Percentiles rank a stretch among this genome's conserved stretches.
phyloP scores from a whole-genome alignment of 129 eudicot genomes.

The Apium graveolens region DNA sequence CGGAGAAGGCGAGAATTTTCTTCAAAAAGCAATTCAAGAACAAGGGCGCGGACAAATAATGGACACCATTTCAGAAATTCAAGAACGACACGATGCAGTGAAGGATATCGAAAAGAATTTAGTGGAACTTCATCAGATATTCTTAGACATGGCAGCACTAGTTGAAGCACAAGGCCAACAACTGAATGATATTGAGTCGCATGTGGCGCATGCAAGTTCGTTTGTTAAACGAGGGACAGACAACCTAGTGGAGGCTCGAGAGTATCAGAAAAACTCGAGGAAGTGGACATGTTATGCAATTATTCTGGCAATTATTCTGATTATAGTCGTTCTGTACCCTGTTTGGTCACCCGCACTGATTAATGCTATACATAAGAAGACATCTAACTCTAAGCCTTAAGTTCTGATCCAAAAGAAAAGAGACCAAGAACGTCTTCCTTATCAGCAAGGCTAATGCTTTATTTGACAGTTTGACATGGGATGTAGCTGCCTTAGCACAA shows the following conservation, averaged over 20 bases:
- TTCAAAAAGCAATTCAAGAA: constrained; percentile 1
- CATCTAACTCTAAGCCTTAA: too few relatives aligned
- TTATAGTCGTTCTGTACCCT: neutral
- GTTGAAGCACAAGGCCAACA: constrained; percentile 1
- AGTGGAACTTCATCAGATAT: neutral
- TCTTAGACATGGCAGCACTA: constrained; percentile 2
- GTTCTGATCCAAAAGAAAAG: neutral
- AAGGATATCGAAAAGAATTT: constrained; percentile 1
- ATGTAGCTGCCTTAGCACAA: neutral
- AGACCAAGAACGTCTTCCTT: neutral
- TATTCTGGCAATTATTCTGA: neutral
- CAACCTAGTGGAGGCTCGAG: constrained; percentile 1
- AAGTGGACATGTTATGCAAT: neutral
- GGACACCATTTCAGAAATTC: constrained; percentile 4
- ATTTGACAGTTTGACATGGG: neutral
- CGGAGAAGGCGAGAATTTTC: neutral
- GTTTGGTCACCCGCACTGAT: neutral
- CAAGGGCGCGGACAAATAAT: neutral
- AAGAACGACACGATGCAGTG: constrained; percentile 2
- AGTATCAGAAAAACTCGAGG: neutral
- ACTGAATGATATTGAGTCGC: neutral
- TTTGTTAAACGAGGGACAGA: constrained; percentile 4
- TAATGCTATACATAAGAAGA: neutral
- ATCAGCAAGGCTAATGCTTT: neutral
- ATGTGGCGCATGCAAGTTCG: constrained; percentile 4